These are phyloP conservation scores for Plenodomus tracheiphilus DNA, from an alignment of 2,329 filamentous ascomycete genomes.

Conservation along the genomic window DNA sequence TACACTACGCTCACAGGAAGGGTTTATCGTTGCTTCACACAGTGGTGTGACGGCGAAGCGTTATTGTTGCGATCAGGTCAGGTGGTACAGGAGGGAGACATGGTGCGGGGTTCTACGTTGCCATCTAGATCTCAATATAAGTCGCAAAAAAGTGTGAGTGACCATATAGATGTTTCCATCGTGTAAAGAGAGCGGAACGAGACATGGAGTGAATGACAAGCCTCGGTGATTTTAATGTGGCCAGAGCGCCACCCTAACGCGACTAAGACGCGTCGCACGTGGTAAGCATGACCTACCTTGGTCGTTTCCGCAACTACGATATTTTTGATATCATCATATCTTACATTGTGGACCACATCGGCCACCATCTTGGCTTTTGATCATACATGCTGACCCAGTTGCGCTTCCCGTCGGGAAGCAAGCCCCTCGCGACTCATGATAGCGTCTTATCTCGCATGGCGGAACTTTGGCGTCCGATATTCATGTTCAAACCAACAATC, in stretches of 20 bases:
- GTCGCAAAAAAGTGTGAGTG: too few species aligned
- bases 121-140: too few species aligned
- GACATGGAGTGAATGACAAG: background rate
- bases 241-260: background rate
- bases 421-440: background rate
- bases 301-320: background rate
- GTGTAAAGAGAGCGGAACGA: too few species aligned
- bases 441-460: background rate
- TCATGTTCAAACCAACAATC: background rate
- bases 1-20: background rate
- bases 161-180: too few species aligned
- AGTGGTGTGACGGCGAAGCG: background rate
- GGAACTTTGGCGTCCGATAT: background rate
- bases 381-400: background rate
- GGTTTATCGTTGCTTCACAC: background rate
- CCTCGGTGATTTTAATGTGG: background rate
- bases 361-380: background rate
- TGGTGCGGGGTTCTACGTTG: too few species aligned
- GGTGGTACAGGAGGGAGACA: too few species aligned
- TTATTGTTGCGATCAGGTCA: background rate
- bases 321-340: background rate
- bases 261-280: constrained; percentile 7
- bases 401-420: constrained; percentile 1
- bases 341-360: background rate
- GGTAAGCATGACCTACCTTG: background rate